Percentiles rank a stretch among this genome's conserved stretches.
Evolutionary conservation across 768 basidiomycete genomes (phyloP).

Genomic region (Tricholoma matsutake): DNA sequence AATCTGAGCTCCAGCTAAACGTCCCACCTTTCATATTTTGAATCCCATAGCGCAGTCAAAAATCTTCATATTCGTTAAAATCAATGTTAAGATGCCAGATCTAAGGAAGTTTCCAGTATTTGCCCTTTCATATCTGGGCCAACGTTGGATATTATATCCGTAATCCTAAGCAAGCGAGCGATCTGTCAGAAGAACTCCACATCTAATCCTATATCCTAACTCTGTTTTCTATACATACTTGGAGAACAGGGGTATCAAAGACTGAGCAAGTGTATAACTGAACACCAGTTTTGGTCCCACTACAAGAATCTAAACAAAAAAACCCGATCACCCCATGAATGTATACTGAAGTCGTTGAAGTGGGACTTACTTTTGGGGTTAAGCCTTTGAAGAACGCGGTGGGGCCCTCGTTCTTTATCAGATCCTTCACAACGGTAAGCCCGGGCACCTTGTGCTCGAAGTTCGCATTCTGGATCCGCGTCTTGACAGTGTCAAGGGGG

Average conservation of each 20-base stretch:
- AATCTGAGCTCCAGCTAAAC: too few species aligned
- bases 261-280: conserved; percentile 96
- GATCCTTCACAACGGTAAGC: conserved; percentile 75
- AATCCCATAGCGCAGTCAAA: too few species aligned
- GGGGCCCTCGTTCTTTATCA: conserved; percentile 83
- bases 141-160: neutral
- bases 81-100: too few species aligned
- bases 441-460: conserved; percentile 86
- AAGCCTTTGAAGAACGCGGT: conserved; percentile 93
- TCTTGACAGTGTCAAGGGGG: conserved; percentile 94
- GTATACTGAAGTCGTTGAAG: neutral
- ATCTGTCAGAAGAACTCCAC: neutral
- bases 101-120: too few species aligned
- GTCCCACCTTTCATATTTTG: too few species aligned
- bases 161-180: neutral
- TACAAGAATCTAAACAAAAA: conserved; percentile 71
- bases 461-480: conserved; percentile 97
- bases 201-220: neutral
- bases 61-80: too few species aligned
- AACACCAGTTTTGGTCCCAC: conserved; percentile 98
- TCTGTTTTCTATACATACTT: conserved; percentile 60
- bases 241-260: conserved; percentile 88
- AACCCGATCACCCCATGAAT: conserved; percentile 26
- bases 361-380: conserved; percentile 78
- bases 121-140: too few species aligned